A percentile compares a stretch with the other conserved stretches of the same genome.
These are phyloP conservation scores for Leccinellum albellum DNA, from an alignment of 768 basidiomycete species.

Conservation along the genomic window DNA sequence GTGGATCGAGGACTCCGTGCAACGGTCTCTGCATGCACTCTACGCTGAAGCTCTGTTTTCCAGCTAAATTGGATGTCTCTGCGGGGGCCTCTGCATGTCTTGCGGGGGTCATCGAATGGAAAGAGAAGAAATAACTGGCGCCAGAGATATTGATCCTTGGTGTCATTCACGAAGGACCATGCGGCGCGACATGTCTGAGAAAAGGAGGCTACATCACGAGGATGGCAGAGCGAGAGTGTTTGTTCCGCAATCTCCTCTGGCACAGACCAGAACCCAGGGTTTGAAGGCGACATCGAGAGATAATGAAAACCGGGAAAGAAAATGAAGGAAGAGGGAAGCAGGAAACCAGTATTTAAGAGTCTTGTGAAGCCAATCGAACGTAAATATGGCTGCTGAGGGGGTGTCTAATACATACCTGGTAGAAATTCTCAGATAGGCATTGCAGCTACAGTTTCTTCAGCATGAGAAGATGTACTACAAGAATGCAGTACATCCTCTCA, in stretches of 20 bases:
- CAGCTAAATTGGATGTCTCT: conserved; percentile 27
- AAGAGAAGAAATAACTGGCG: conserved; percentile 54
- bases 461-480: neutral
- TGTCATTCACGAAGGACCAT: conserved; percentile 44
- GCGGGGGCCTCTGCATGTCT: conserved; percentile 16
- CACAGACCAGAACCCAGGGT: conserved; percentile 21
- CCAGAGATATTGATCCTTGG: conserved; percentile 62
- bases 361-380: neutral
- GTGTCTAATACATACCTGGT: neutral
- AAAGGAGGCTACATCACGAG: conserved; percentile 57
- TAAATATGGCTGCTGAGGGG: neutral
- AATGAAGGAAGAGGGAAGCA: neutral
- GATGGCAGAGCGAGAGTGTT: conserved; percentile 52
- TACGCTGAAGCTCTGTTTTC: conserved; percentile 36
- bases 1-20: conserved; percentile 17
- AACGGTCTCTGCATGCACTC: conserved; percentile 41
- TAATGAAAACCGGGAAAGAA: neutral
- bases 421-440: neutral
- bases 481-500: neutral
- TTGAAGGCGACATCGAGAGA: conserved; percentile 3
- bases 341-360: neutral
- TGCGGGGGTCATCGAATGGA: conserved; percentile 65
- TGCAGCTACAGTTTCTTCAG: neutral
- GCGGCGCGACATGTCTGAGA: conserved; percentile 51
- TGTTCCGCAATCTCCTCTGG: conserved; percentile 57